Evolutionary conservation across 345 rosid genomes (phyloP).

Genomic region (Limnanthes douglasii): DNA sequence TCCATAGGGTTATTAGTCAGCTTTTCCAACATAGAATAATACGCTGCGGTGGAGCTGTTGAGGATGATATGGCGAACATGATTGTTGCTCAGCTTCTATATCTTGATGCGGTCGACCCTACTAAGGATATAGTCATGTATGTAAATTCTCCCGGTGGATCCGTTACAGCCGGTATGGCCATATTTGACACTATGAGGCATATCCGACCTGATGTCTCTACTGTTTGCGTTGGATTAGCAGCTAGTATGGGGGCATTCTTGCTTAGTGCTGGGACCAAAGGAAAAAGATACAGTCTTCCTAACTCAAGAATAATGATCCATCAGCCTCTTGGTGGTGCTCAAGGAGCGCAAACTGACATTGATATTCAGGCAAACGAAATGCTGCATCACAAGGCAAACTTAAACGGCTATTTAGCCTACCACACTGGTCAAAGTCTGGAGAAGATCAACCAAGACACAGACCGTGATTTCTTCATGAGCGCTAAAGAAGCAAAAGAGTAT

Average conservation of each 20-base stretch:
- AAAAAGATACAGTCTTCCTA: conserved; percentile 89
- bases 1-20: conserved; percentile 76
- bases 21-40: conserved; percentile 91
- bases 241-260: conserved; percentile 98
- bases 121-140: conserved; percentile 92
- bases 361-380: conserved; percentile 92
- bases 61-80: conserved; percentile 94
- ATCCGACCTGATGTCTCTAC: conserved; percentile 92
- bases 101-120: conserved; percentile 90
- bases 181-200: conserved; percentile 94
- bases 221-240: conserved; percentile 95
- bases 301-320: conserved; percentile 98
- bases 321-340: conserved; percentile 98
- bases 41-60: conserved; percentile 96
- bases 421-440: conserved; percentile 84
- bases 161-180: conserved; percentile 99
- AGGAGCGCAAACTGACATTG: conserved; percentile 81
- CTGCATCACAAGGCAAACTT: conserved; percentile 92
- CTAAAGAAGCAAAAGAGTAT: conserved; percentile 84
- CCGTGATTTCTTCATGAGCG: conserved; percentile 95
- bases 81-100: conserved; percentile 94
- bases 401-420: conserved; percentile 76
- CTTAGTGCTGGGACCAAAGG: conserved; percentile 98
- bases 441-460: conserved; percentile 82
- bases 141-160: conserved; percentile 99